Evolutionary conservation across 1,139 yeast genomes (phyloP).

Genomic region (Debaryomyces fabryi): DNA sequence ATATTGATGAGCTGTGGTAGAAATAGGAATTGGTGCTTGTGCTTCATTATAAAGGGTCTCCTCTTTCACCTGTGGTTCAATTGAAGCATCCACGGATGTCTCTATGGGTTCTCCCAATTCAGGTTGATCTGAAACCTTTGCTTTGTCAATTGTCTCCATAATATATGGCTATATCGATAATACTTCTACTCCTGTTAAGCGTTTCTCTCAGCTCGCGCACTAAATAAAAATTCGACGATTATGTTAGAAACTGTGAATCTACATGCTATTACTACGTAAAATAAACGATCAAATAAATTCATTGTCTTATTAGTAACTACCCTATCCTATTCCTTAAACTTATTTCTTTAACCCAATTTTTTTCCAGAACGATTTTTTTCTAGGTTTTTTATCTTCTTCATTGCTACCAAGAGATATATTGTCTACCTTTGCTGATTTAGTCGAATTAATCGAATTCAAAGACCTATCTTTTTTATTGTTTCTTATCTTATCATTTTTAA

Average conservation of each 20-base stretch:
- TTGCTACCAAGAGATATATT: conserved; percentile 11
- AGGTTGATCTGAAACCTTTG: not conserved
- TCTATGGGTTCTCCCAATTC: not conserved
- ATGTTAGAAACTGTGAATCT: not conserved
- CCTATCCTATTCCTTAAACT: not conserved
- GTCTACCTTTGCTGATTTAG: conserved; percentile 14
- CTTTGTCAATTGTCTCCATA: conserved; percentile 1
- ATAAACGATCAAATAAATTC: not conserved
- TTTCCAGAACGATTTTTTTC: conserved; percentile 35
- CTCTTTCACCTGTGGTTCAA: conserved; percentile 28
- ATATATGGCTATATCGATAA: not conserved
- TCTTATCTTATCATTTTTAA: conserved; percentile 26
- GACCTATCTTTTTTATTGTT: conserved; percentile 18
- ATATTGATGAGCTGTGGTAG: conserved; percentile 17
- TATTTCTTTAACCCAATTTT: conserved; percentile 36
- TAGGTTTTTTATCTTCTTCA: conserved; percentile 15
- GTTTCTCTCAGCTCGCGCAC: not conserved
- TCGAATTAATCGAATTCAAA: conserved; percentile 11
- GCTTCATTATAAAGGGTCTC: conserved; percentile 4
- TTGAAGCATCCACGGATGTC: conserved; percentile 16
- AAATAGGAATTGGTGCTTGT: conserved; percentile 4
- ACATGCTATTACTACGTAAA: not conserved
- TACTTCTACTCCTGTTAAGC: not conserved
- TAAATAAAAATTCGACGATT: not conserved
- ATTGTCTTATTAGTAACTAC: not conserved